Percentiles rank a stretch among this genome's conserved stretches.
Evolutionary conservation across 495 filamentous ascomycete genomes (phyloP).

Genomic region (Neurospora sp.): DNA sequence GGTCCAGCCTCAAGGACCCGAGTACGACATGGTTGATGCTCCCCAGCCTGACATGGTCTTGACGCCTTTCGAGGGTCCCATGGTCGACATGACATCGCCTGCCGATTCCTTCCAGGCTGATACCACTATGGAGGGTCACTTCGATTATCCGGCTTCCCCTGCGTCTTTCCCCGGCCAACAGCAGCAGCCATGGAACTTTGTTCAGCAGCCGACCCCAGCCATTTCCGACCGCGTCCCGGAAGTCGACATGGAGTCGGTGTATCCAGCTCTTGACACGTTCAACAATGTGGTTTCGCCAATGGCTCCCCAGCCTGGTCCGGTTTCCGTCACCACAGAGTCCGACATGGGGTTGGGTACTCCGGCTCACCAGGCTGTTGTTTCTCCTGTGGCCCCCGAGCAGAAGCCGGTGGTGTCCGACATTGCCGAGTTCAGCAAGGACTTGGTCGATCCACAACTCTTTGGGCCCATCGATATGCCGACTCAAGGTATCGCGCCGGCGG

Average conservation of each 20-base stretch:
- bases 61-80: not conserved
- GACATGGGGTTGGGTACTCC: not conserved
- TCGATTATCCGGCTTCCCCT: not conserved
- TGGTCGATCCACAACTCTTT: not conserved
- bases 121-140: not conserved
- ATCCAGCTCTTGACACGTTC: not conserved
- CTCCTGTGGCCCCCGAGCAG: not conserved
- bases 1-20: not conserved
- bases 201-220: not conserved
- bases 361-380: not conserved
- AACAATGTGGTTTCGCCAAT: not conserved
- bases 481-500: not conserved
- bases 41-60: not conserved
- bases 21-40: not conserved
- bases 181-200: not conserved
- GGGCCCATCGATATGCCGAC: not conserved
- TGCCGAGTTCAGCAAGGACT: not conserved
- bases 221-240: not conserved
- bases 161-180: not conserved
- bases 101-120: not conserved
- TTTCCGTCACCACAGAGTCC: not conserved
- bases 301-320: not conserved
- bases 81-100: not conserved
- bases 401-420: not conserved
- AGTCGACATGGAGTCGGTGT: not conserved